Evolutionary conservation across 768 basidiomycete genomes (phyloP).

Genomic region (Rhodotorula kratochvilovae): DNA sequence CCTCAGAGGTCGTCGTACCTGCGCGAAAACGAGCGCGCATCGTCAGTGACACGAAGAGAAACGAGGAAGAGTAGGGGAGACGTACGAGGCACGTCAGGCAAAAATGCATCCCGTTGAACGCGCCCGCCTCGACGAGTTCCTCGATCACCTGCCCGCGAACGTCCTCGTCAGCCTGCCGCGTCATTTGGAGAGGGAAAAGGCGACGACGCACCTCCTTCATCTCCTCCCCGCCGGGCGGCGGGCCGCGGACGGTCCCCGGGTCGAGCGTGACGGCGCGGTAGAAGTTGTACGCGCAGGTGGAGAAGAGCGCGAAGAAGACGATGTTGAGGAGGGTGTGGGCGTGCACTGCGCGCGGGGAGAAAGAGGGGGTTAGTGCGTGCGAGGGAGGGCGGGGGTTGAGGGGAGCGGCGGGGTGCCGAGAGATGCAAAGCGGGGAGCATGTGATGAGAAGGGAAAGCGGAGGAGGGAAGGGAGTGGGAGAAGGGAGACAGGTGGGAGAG

Average conservation of each 20-base stretch:
- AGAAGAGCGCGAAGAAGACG: slow-evolving; percentile 64
- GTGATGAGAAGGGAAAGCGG: background rate
- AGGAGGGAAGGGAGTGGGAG: no score
- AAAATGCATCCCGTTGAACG: slow-evolving; percentile 91
- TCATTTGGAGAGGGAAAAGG: no score
- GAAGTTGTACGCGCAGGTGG: slow-evolving; percentile 80
- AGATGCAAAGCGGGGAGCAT: background rate
- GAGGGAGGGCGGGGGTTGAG: no score
- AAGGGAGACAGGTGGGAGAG: no score
- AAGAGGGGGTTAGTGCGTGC: no score
- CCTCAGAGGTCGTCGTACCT: slow-evolving; percentile 83
- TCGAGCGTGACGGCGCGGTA: slow-evolving; percentile 84
- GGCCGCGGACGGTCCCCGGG: slow-evolving; percentile 78
- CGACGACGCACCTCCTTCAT: slow-evolving; percentile 65
- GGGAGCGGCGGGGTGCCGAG: background rate
- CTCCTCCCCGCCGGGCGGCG: slow-evolving; percentile 65
- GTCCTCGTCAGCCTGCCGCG: no score
- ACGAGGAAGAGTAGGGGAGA: background rate
- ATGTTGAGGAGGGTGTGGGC: slow-evolving; percentile 71
- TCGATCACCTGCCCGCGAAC: slow-evolving; percentile 92
- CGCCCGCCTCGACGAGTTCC: slow-evolving; percentile 77
- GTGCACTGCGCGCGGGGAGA: slow-evolving; percentile 53
- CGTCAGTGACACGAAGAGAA: background rate
- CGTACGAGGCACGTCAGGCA: slow-evolving; percentile 90
- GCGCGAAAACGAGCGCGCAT: background rate